Evolutionary conservation across 192 early-diverging fungal species (phyloP), one percentile per base, ranked within the genome.

Genomic region (Entomortierella lignicola): DNA sequence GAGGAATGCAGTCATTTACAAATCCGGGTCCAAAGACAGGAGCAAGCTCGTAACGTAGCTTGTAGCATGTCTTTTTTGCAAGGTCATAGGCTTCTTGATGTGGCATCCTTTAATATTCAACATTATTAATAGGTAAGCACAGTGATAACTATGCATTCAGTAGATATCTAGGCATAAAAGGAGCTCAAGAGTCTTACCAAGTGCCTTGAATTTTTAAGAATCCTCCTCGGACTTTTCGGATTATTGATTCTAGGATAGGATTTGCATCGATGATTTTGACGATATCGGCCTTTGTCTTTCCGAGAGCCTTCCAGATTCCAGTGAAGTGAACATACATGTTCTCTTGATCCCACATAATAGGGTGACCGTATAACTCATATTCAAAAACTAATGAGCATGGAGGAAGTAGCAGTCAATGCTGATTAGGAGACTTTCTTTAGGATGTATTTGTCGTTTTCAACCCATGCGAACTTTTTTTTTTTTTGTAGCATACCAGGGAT

Each of bases 341-440:
- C 66, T 89, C 86, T 77, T 85, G 79, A 68, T 89, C 88, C 88
- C 88, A 89, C 88, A 89, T 89, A 32, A 89, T 87, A 32, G 88
- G 86, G 51, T 86, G 85, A 11, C 82, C 75, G 54, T 88, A 86
- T 53, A 88, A 79, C 37, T 72, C 81, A 70, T 86, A 89, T 77
- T 89, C 88, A 65, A 85, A 89, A 0, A 89, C 41, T 50, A 71
- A 18, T 21, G 13, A 11, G 58, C 34, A 8, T 39, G 29, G 56
- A 41, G 34, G 34, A 37, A 37, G 34, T 10, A 55, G 32, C 12
- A 41, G 48, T 25, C n/a, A 29, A 54, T 23, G 26, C 27, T 54
- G 27, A 18, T 54, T 15, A 54, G 52, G 21, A 23, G 8, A 8
- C 7, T 17, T 29, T 13, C 52, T 54, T 6, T 5, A 7, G 34